Base-by-base conservation (phyloP, 768 basidiomycete genomes). In the Lactarius vividus region DNA sequence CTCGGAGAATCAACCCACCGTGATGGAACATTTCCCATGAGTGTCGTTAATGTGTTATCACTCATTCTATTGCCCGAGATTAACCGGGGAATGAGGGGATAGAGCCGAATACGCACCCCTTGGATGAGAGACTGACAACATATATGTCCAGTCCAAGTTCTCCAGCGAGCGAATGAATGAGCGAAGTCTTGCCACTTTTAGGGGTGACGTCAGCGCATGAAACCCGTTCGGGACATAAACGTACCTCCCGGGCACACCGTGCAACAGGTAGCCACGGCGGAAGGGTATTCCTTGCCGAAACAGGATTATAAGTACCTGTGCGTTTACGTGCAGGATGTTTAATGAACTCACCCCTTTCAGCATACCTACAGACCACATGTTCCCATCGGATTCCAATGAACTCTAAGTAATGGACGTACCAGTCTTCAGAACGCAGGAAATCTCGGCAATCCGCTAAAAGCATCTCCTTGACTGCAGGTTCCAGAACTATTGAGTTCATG, bases 381-480 rank as follows among this genome's bases (percentile, higher is more conserved):
- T 54, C 33, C 15, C 29, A 23, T 52, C 28, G 63, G 44, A 16
- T 59, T 62, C 64, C 60, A 62, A 64, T 59, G 40, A 62, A 56
- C 69, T 67, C 59, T 28, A 65, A 65, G 62, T n/a, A 40, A 42
- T 57, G 40, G 54, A 81, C 89, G 71, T 74, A 91, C 91, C 91
- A 92, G 67, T 92, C 89, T 72, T 94, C 92, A 20, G 92, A 92
- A 58, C 82, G 81, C 72, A 93, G 76, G 77, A 93, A 93, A 73
- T 92, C 91, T 72, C 84, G 91, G 80, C 92, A 93, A 75, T 95
- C 92, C 11, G 87, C 84, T 28, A 94, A 79, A 64, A 94, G 85
- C 91, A 94, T 94, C 74, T 94, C 93, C 72, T 93, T 93, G 10
- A 94, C 91, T 52, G 90, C 91, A 4, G 92, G 91, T 71, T 94